phyloP scores from a whole-genome alignment of 2,329 filamentous ascomycete species.

The Fusarium ambrosium region DNA sequence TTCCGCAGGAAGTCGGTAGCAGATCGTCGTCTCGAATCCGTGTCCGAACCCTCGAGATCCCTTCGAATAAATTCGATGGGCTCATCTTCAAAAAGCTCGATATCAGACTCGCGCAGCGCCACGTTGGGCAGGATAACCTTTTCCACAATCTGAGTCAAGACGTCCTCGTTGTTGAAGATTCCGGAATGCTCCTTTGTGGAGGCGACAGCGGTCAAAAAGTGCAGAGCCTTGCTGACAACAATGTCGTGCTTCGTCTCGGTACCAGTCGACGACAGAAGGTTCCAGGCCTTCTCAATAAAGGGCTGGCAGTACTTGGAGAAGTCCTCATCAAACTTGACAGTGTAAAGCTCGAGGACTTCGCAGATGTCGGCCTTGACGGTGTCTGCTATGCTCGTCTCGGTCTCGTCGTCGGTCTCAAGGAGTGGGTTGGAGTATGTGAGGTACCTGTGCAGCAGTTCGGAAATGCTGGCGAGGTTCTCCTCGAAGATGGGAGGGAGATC shows the following conservation, averaged over 20 bases:
- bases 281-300: constrained; percentile 94
- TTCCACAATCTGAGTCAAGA: constrained; percentile 89
- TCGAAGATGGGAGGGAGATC: constrained; percentile 96
- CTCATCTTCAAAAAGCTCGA: constrained; percentile 98
- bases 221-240: constrained; percentile 92
- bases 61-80: constrained; percentile 97
- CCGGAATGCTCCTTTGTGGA: constrained; percentile 82
- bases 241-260: constrained; percentile 93
- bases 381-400: constrained; percentile 86
- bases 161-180: constrained; percentile 85
- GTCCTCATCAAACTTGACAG: constrained; percentile 95
- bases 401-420: constrained; percentile 88
- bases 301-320: constrained; percentile 84
- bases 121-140: constrained; percentile 97
- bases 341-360: constrained; percentile 89
- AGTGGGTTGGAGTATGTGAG: constrained; percentile 89
- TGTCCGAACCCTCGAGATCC: constrained; percentile 96
- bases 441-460: constrained; percentile 89
- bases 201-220: constrained; percentile 93
- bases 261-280: constrained; percentile 86
- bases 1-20: constrained; percentile 95
- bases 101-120: constrained; percentile 89
- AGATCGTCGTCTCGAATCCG: constrained; percentile 89
- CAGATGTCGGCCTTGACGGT: constrained; percentile 94
- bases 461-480: constrained; percentile 83